Conservation (phyloP, 495 filamentous ascomycete species). For the Trichoderma erinaceum region DNA sequence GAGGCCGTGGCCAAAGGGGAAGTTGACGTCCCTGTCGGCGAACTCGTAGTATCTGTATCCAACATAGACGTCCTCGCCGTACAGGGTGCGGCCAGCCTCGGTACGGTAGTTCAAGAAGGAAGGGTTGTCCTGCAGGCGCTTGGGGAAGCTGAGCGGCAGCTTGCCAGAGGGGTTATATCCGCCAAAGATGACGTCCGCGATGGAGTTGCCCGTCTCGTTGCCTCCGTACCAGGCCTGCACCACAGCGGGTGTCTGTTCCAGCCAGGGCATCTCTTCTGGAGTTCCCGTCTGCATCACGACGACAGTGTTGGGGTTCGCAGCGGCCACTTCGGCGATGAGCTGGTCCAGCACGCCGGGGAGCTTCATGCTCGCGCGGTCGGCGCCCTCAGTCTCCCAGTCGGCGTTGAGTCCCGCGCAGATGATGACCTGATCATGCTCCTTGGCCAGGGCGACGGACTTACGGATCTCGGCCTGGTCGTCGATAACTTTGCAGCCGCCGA, state of each 20-base stretch:
- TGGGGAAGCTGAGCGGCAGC: slow-evolving; percentile 62
- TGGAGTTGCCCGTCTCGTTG: slow-evolving; percentile 57
- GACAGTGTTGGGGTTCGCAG: slow-evolving; percentile 51
- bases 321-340: slow-evolving; percentile 50
- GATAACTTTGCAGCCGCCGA: slow-evolving; percentile 55
- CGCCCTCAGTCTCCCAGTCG: slow-evolving; percentile 64
- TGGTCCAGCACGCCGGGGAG: slow-evolving; percentile 52
- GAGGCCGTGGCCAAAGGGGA: slow-evolving; percentile 69
- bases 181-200: slow-evolving; percentile 64
- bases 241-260: slow-evolving; percentile 41
- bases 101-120: slow-evolving; percentile 67
- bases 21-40: slow-evolving; percentile 52
- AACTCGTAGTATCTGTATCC: slow-evolving; percentile 74
- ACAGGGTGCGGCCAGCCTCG: slow-evolving; percentile 63
- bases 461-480: slow-evolving; percentile 52
- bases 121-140: slow-evolving; percentile 63
- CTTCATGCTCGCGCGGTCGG: slow-evolving; percentile 56
- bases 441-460: slow-evolving; percentile 57
- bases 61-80: slow-evolving; percentile 72
- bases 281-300: slow-evolving; percentile 61
- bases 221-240: slow-evolving; percentile 56
- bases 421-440: slow-evolving; percentile 55
- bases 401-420: slow-evolving; percentile 55
- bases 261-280: slow-evolving; percentile 62
- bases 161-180: slow-evolving; percentile 61